Base-by-base conservation (phyloP, 1,284 basidiomycete species). In the Microbotryum scabiosae region DNA sequence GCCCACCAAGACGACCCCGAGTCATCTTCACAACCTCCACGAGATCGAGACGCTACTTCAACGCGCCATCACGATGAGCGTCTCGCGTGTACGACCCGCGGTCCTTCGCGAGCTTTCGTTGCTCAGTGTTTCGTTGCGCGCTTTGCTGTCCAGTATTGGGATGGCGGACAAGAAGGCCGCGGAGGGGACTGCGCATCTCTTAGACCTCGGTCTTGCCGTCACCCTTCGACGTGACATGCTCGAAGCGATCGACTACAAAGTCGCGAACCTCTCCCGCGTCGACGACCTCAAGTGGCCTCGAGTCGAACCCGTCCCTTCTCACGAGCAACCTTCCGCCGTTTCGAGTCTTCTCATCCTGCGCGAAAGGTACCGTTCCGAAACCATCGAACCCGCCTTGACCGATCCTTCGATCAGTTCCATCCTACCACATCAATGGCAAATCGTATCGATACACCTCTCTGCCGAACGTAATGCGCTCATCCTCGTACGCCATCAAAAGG, bases 391-490 rank as follows among this genome's bases (percentile, higher is more conserved):
- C 2, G 70, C 47, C 48, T 56, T 62, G 8, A 56, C 67, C 23
- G 65, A 65, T 47, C 47, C 47, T 12, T 44, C 57, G 72, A 21
- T 70, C 72, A 45, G 72, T 78, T 59, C 68, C 0, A 16, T 62
- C n/a, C 77, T 97, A 1, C 92, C 94, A 0, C 65, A 73, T 4
- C 81, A 86, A 64, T 97, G 94, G 92, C 87, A 85, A 5, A 82
- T 93, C 12, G 79, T 97, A 57, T 89, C 86, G 63, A 84, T 98
- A 67, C 86, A 81, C 64, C 79, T 97, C 54, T 86, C 88, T 0
- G 82, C 86, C 7, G 90, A 96, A 71, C 84, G 84, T 65, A 85
- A 82, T 67, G 87, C 87, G 5, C 80, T 98, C 72, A 85, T 97
- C 65, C 76, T 97, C 50, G 85, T 88, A 1, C 85, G 92, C 16